Evolutionary conservation across 225 moss, liverwort and hornwort genomes (phyloP).

Genomic region (Bryum argenteum): DNA sequence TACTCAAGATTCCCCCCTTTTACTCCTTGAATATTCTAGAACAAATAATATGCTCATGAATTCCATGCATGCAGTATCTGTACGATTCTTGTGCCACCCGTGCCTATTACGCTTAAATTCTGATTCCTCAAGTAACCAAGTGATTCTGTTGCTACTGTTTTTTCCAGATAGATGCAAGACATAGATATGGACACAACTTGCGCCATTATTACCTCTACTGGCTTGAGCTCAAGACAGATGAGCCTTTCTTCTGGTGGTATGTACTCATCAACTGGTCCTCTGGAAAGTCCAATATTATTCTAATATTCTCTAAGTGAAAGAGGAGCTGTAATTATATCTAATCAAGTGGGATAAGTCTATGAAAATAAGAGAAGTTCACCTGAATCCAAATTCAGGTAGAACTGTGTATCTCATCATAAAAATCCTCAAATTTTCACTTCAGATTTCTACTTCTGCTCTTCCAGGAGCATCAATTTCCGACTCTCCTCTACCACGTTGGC

Average conservation of each 20-base stretch:
- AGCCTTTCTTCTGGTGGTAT: slow-evolving; percentile 97
- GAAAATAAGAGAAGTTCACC: too few relatives aligned
- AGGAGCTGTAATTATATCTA: too few relatives aligned
- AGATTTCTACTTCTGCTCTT: too few relatives aligned
- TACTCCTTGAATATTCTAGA: not conserved
- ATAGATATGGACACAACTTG: slow-evolving; percentile 94
- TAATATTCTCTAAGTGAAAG: too few relatives aligned
- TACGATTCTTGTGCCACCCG: not conserved
- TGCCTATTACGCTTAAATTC: not conserved
- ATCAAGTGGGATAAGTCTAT: too few relatives aligned
- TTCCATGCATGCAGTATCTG: not conserved
- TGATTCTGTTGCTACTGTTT: not conserved
- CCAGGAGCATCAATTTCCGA: too few relatives aligned
- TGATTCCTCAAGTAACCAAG: not conserved
- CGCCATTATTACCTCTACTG: slow-evolving; percentile 72
- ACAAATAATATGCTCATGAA: not conserved
- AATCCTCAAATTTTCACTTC: too few relatives aligned
- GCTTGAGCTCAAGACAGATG: slow-evolving; percentile 56
- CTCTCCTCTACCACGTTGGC: too few relatives aligned
- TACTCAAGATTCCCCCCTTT: not conserved
- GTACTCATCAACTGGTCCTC: not conserved
- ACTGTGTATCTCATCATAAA: too few relatives aligned
- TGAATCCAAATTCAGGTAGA: too few relatives aligned
- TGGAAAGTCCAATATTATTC: not conserved
- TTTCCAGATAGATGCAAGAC: slow-evolving; percentile 82